phyloP scores from a whole-genome alignment of 2,329 filamentous ascomycete genomes.

The Arthrobotrys megalospora region DNA sequence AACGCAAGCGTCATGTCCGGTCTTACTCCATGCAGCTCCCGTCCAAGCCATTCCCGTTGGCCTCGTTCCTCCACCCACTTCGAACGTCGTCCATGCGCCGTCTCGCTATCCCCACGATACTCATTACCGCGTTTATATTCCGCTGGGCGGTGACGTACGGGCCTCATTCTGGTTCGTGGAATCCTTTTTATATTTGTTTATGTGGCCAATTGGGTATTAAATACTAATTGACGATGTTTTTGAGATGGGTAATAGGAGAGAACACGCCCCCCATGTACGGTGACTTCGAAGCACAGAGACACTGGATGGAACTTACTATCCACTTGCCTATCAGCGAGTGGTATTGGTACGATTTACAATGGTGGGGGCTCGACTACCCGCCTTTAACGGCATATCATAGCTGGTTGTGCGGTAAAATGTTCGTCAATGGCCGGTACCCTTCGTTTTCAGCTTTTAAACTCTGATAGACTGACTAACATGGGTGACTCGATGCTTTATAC shows the following conservation, averaged over 20 bases:
- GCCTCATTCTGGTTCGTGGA: constrained; percentile 85
- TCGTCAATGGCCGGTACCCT: constrained; percentile 64
- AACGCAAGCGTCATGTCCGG: constrained; percentile 62
- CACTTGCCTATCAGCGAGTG: constrained; percentile 91
- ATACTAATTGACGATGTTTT: constrained; percentile 8
- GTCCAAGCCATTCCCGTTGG: constrained; percentile 86
- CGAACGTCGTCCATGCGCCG: constrained; percentile 88
- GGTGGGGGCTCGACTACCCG: constrained; percentile 98
- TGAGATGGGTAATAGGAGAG: constrained; percentile 34
- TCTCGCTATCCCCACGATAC: constrained; percentile 86
- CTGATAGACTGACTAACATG: not conserved
- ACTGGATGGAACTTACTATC: constrained; percentile 98
- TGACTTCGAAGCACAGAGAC: constrained; percentile 96
- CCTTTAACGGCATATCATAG: constrained; percentile 98
- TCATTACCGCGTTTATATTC: constrained; percentile 93
- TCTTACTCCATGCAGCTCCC: constrained; percentile 67
- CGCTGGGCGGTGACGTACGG: constrained; percentile 93
- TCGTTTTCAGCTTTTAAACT: not conserved
- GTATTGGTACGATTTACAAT: constrained; percentile 97
- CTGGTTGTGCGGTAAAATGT: constrained; percentile 90
- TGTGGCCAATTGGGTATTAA: constrained; percentile 42
- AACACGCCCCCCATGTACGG: constrained; percentile 87
- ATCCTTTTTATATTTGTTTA: constrained; percentile 12
- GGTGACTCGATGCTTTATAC: not conserved
- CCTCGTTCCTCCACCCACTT: constrained; percentile 94